Base-by-base conservation (phyloP, 1,284 basidiomycete species). In the Austropuccinia psidii region DNA sequence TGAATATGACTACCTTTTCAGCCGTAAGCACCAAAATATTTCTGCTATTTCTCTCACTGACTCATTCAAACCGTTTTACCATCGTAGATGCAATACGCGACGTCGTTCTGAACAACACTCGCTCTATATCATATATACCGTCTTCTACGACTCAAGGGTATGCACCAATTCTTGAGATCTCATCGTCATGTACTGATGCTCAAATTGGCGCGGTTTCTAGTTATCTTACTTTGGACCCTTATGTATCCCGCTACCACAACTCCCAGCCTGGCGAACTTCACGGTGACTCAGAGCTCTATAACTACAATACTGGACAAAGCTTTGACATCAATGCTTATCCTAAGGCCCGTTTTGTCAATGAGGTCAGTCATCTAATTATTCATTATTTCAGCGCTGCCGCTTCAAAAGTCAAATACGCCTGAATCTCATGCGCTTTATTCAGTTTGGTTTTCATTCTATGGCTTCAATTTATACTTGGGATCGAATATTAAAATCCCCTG, bases 401-500 rank as follows among this genome's bases (percentile, higher is more conserved):
- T n/a, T 57, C 24, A 1, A 4, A 9, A 37, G 29, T 6, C 4
- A 29, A 61, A 39, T 19, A 6, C 27, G 3, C 31, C 54, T 57
- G 8, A 55, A 1, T 57, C 1, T 61, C 21, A 0, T 17, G 11
- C 35, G 13, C 8, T 33, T 17, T 2, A 9, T 15, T 27, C 13
- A 72, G 77, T 87, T 87, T 75, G 86, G 86, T 21, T 87, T 87
- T 80, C 87, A 87, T 77, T 87, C 86, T 0, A 85, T 87, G 83
- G 86, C 87, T 0, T 87, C 85, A 0, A 85, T 87, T 79, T 86
- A 86, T 76, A 85, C 83, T 66, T 87, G 86, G 84, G 83, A 87
- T 77, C 84, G 87, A 76, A 85, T 86, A 0, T 83, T 88, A 19
- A 76, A 80, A 17, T 81, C 83, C 0, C 43, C 68, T 33, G 83